Base-by-base conservation (phyloP, 148 eudicot genomes). In the Vaccinium corymbosum region DNA sequence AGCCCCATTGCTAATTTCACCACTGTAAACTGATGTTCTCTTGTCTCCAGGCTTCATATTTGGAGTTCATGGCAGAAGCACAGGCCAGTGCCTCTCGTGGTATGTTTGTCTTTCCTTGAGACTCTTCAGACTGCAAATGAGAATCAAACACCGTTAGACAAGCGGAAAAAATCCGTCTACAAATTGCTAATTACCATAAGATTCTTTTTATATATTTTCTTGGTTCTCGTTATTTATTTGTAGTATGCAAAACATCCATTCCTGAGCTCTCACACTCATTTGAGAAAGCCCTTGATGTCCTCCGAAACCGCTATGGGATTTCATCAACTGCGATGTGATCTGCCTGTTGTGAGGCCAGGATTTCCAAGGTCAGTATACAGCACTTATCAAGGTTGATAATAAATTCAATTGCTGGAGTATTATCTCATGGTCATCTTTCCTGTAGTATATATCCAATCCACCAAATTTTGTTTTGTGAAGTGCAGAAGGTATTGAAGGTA, bases 181-280 rank as follows among this genome's bases (percentile, higher is more conserved):
- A 55, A 68, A 57, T 20, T 56, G 29, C 48, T 80, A 66, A 13
- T 38, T 71, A 6, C 35, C 77, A 80, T 50, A 64, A 17, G 62
- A 48, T 48, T 53, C 12, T n/a, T 62, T 32, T 55, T 16, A 13
- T 7, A 25, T 25, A 27, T 25, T 81, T 29, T 76, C 42, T 51
- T 59, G 3, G 3, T 73, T 52, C 82, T 82, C 19, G 2, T 49
- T 4, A 1, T 74, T 38, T 17, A 71, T 35, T 86, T 88, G 25
- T 97, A 95, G 98, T 91, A 49, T 92, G 92, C 85, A 92, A 93
- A 84, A 89, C 90, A 81, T 80, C 94, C 72, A 90, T 93, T 68
- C 95, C 98, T 55, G 94, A 91, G 89, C 91, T 92, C 83, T 87
- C 87, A 68, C 91, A 93, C 70, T 89, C 91, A 51, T 85, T 91